Evolutionary conservation across 2,329 filamentous ascomycete genomes (phyloP).

Genomic region (Sclerotinia glacialis): DNA sequence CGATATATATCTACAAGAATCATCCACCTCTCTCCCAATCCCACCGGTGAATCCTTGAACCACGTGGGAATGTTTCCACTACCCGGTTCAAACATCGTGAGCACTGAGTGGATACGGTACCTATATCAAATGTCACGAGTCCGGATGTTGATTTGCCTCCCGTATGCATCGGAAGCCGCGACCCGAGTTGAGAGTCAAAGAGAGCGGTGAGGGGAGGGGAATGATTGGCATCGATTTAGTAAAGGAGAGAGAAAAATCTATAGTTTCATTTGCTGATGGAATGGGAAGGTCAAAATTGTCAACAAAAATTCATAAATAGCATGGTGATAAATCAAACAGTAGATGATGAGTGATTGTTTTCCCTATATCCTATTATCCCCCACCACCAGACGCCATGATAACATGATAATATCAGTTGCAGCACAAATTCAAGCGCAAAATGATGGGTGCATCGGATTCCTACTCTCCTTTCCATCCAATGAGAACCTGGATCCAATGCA

Average conservation of each 20-base stretch:
- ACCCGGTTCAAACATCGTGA: no score
- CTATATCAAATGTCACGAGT: not conserved
- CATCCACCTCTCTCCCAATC: not conserved
- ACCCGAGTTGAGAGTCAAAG: constrained; percentile 2
- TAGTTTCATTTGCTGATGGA: no score
- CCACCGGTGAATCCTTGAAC: no score
- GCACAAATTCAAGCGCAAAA: constrained; percentile 19
- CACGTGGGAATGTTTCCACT: not conserved
- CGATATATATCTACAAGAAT: not conserved
- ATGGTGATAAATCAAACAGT: not conserved
- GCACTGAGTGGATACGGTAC: no score
- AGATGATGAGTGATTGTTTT: constrained; percentile 16
- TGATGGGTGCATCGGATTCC: constrained; percentile 14
- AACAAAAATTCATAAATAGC: not conserved
- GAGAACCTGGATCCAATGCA: constrained; percentile 5
- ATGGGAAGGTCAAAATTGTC: not conserved
- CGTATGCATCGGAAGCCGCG: not conserved
- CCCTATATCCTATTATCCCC: constrained; percentile 22
- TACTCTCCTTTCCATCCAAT: constrained; percentile 15
- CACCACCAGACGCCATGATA: constrained; percentile 18
- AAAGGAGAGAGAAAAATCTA: not conserved
- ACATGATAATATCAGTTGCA: constrained; percentile 22
- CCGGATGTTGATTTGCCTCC: not conserved
- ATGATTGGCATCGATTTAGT: not conserved
- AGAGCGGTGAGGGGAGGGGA: constrained; percentile 5